Evolutionary conservation across 176 grass and related monocot species (phyloP).

Genomic region (Puya raimondii): DNA sequence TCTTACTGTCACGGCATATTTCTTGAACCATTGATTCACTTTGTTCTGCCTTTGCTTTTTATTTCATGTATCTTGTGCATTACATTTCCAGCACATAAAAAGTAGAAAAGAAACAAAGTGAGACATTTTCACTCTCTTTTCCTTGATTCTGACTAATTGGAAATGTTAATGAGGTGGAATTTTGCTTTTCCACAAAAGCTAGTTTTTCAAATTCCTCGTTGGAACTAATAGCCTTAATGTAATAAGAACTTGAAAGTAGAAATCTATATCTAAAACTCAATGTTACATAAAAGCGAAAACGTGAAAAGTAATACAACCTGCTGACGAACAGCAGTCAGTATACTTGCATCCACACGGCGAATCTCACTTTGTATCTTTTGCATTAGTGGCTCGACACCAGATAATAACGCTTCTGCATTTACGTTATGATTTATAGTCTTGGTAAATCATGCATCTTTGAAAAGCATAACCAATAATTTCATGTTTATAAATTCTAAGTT

Average conservation of each 20-base stretch:
- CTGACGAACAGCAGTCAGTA: slow-evolving; percentile 85
- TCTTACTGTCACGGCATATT: slow-evolving; percentile 96
- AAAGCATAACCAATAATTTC: background rate
- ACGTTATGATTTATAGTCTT: slow-evolving; percentile 2
- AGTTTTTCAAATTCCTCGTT: background rate
- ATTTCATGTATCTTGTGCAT: slow-evolving; percentile 85
- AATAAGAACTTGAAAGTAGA: slow-evolving; percentile 3
- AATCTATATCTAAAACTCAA: background rate
- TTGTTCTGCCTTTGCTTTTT: slow-evolving; percentile 85
- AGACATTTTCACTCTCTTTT: background rate
- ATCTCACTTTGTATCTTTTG: slow-evolving; percentile 99
- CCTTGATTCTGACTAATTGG: background rate
- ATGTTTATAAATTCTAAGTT: too few species aligned
- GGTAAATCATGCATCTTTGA: background rate
- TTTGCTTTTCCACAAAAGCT: background rate
- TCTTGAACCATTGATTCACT: slow-evolving; percentile 99
- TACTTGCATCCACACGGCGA: slow-evolving; percentile 88
- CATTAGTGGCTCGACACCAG: slow-evolving; percentile 95
- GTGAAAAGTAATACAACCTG: slow-evolving; percentile 41
- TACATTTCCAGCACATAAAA: background rate
- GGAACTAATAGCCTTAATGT: background rate
- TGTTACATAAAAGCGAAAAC: slow-evolving; percentile 3
- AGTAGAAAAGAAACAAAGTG: background rate
- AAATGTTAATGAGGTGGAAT: background rate
- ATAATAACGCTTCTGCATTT: slow-evolving; percentile 72